phyloP scores from a whole-genome alignment of 2,329 filamentous ascomycete species.

The Diaporthe capsici region DNA sequence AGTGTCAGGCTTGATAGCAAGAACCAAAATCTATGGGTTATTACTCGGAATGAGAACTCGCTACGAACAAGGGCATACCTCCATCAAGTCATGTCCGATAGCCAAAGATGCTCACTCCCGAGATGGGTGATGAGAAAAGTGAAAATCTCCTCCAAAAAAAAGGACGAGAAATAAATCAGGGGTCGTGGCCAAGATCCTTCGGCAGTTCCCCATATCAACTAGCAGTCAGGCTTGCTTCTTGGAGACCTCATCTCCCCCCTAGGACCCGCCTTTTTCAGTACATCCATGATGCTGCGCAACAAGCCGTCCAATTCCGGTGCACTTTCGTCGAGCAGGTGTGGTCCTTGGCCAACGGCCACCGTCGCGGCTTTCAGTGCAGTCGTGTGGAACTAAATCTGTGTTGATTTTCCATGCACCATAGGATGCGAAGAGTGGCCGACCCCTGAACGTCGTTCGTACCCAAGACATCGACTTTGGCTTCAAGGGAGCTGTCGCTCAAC shows the following conservation, averaged over 20 bases:
- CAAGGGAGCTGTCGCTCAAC: accelerated
- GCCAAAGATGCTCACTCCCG: background rate
- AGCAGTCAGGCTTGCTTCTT: background rate
- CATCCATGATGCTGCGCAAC: background rate
- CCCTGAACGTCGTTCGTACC: background rate
- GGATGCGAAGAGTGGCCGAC: background rate
- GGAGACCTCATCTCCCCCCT: background rate
- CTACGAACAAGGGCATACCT: background rate
- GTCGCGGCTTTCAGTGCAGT: background rate
- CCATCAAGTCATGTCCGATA: background rate
- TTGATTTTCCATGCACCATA: background rate
- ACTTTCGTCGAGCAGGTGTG: background rate
- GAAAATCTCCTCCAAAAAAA: background rate
- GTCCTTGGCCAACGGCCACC: background rate
- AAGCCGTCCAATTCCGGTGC: background rate
- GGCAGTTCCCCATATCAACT: background rate
- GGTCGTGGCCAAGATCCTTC: no score
- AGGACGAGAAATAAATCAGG: background rate
- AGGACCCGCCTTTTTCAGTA: no score
- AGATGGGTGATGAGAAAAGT: background rate
- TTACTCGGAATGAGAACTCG: no score
- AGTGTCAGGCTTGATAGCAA: no score
- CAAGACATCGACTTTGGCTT: background rate
- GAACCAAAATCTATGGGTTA: no score
- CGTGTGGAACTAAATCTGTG: background rate